These are phyloP conservation scores for Aspergillus carlsbadensis DNA, from an alignment of 495 filamentous ascomycete genomes.

Conservation along the genomic window DNA sequence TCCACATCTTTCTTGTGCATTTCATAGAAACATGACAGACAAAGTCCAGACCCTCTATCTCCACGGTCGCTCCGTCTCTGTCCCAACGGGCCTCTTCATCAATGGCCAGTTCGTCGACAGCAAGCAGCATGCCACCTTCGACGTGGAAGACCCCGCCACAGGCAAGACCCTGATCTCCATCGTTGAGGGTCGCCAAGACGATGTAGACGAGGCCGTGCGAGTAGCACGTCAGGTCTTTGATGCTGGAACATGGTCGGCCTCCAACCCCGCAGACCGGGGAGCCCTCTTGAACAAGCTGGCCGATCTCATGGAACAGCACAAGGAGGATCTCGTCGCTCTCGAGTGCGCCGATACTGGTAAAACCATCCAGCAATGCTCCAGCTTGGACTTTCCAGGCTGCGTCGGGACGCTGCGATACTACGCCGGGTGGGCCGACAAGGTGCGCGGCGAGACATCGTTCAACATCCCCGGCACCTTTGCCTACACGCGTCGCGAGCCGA, in stretches of 20 bases:
- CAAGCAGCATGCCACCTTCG: slow-evolving; percentile 76
- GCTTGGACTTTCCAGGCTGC: slow-evolving; percentile 68
- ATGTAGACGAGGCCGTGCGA: slow-evolving; percentile 77
- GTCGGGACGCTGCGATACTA: slow-evolving; percentile 85
- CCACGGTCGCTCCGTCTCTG: too few relatives aligned
- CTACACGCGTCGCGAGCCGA: slow-evolving; percentile 87
- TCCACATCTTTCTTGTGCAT: too few relatives aligned
- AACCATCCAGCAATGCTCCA: slow-evolving; percentile 69
- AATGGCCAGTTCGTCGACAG: slow-evolving; percentile 93
- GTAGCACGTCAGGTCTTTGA: slow-evolving; percentile 90
- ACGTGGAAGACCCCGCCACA: slow-evolving; percentile 66
- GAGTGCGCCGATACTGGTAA: slow-evolving; percentile 97
- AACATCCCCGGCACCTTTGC: slow-evolving; percentile 80
- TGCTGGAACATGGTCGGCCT: slow-evolving; percentile 62
- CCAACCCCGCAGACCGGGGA: slow-evolving; percentile 72
- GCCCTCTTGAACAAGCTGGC: slow-evolving; percentile 75
- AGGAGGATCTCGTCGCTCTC: slow-evolving; percentile 72
- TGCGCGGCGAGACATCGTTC: slow-evolving; percentile 92
- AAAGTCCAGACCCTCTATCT: too few relatives aligned
- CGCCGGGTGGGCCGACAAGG: slow-evolving; percentile 97
- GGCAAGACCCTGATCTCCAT: slow-evolving; percentile 74
- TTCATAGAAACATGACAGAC: too few relatives aligned
- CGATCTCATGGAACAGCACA: slow-evolving; percentile 79
- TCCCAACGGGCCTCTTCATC: slow-evolving; percentile 60
- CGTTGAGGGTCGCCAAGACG: slow-evolving; percentile 86